phyloP scores from a whole-genome alignment of 805 yeast species.

The Teunomyces tritomae region DNA sequence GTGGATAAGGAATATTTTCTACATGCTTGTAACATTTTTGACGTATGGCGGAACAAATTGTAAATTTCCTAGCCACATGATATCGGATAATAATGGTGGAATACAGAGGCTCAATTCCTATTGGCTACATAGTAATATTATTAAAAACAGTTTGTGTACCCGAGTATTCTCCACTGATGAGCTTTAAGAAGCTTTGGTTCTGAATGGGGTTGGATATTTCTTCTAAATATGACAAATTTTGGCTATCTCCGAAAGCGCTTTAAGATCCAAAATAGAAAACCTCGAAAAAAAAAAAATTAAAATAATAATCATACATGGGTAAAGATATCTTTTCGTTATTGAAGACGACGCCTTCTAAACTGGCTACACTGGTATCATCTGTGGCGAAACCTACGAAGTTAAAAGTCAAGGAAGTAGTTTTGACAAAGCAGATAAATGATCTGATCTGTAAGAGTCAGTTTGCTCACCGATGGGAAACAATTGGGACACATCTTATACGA shows the following conservation, averaged over 20 bases:
- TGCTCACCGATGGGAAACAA: neutral
- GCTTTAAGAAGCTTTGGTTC: too few species aligned
- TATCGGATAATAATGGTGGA: neutral
- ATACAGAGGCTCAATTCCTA: too few species aligned
- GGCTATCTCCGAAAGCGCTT: too few species aligned
- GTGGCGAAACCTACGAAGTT: neutral
- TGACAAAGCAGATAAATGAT: neutral
- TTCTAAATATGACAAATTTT: neutral
- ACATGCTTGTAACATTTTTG: neutral
- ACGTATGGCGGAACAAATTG: neutral
- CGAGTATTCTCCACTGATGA: too few species aligned
- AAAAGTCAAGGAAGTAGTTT: neutral
- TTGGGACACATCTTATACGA: conserved; percentile 7
- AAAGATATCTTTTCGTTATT: conserved; percentile 1
- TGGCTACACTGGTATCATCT: neutral
- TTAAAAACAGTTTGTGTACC: too few species aligned
- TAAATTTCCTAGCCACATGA: neutral
- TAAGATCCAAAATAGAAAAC: too few species aligned
- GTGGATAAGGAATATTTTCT: neutral
- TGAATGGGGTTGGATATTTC: neutral
- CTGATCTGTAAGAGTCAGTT: neutral
- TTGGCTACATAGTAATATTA: too few species aligned
- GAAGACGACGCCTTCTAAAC: neutral
- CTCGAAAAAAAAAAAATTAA: neutral
- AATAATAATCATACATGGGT: neutral